Base-by-base conservation (phyloP, 163 green algal species). In the Prototheca stagnorum region DNA sequence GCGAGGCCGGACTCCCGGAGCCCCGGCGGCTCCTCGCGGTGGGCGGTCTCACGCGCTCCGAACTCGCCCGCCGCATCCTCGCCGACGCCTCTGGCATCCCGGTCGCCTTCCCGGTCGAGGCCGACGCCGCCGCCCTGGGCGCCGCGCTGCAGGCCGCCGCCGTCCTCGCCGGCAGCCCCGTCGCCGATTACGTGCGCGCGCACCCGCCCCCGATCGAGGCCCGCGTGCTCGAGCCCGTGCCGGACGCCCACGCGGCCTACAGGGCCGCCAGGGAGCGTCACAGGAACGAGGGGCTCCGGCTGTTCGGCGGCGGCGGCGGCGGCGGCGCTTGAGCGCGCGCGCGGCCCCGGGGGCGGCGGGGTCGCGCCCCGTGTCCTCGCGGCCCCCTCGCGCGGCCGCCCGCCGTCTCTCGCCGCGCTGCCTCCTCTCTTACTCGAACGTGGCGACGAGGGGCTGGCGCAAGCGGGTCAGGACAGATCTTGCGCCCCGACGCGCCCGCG, bases 111-210 rank as follows among this genome's bases (percentile, higher is more conserved):
- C 80, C 78, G 0, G 46, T 68, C 1, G 83, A 93, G 53, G 45
- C 75, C 1, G 84, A 94, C 62, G 77, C 70, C 19, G 84, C 83
- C 19, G 83, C 84, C 2, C 62, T 92, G 12, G 84, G 84, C 1
- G 84, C 72, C 3, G 84, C 83, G 24, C 64, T 93, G 62, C 84
- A 94, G 37, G 37, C 37, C 14, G 37, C 37, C 23, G 37, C 37
- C 37, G 23, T 44, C 16, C n/a, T 22, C 8, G 9, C 9, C 8
- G 37, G 37, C 14, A 17, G 23, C n/a, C 9, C n/a, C 7, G 37
- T 44, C n/a, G 37, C n/a, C 14, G 23, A n/a, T 11, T 44, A 22
- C 37, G 16, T 44, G 14, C 15, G 8, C n/a, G 8, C 8, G 9
- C 37, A 44, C 37, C n/a, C n/a, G 14, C 22, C 23, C 37, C 9